Evolutionary conservation across 208 protist genomes (phyloP).

Genomic region (Trypanosoma rangeli): DNA sequence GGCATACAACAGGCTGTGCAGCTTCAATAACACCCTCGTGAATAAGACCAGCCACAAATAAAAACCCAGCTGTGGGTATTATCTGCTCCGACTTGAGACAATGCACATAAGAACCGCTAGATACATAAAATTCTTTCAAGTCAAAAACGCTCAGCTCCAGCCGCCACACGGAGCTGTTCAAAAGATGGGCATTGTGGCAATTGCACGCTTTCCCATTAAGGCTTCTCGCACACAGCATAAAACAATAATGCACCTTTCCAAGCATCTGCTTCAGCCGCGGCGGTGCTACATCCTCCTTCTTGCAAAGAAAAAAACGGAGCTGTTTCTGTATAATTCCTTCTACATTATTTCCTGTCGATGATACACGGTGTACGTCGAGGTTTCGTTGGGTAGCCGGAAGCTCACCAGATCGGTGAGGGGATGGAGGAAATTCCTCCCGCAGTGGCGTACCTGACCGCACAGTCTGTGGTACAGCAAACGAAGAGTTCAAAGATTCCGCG

Average conservation of each 20-base stretch:
- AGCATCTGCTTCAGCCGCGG: conserved; percentile 72
- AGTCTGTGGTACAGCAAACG: not conserved
- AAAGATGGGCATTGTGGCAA: conserved; percentile 65
- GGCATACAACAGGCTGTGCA: conserved; percentile 74
- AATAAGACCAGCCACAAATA: conserved; percentile 66
- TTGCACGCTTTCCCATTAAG: conserved; percentile 28
- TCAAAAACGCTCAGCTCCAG: conserved; percentile 46
- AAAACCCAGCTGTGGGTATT: conserved; percentile 73
- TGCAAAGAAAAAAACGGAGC: conserved; percentile 59
- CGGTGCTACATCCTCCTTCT: conserved; percentile 64
- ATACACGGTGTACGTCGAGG: not conserved
- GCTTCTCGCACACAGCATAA: conserved; percentile 49
- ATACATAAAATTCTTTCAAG: conserved; percentile 17
- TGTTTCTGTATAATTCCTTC: not conserved
- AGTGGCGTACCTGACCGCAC: not conserved
- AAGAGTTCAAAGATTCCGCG: not conserved
- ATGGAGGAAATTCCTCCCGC: not conserved
- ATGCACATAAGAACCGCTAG: conserved; percentile 15
- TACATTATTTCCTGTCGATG: not conserved
- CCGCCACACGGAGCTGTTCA: conserved; percentile 37
- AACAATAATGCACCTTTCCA: conserved; percentile 73
- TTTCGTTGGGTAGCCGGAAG: not conserved
- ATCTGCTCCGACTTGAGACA: conserved; percentile 34
- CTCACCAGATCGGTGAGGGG: not conserved
- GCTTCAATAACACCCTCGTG: conserved; percentile 49